Evolutionary conservation across 2,329 filamentous ascomycete species (phyloP).

Genomic region (Penicillium sp.): DNA sequence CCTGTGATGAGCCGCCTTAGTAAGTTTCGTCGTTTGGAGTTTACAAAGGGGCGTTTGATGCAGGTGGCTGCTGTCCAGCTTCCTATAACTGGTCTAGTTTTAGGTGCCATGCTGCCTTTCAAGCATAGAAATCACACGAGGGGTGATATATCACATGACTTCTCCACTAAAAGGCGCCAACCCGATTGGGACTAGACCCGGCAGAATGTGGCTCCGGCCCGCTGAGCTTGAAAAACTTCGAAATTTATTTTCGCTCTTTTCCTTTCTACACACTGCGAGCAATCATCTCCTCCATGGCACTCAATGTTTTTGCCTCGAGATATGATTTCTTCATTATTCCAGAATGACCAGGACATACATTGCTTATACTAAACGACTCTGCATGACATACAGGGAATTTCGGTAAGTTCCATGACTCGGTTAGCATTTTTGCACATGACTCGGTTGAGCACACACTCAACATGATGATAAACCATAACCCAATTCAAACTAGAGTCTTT

Average conservation of each 20-base stretch:
- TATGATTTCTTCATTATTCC: not conserved
- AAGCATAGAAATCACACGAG: too few species aligned
- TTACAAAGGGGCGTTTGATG: too few species aligned
- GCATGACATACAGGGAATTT: constrained; percentile 7
- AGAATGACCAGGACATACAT: not conserved
- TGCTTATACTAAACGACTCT: constrained; percentile 7
- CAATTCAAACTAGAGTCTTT: constrained; percentile 92
- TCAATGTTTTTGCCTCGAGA: constrained; percentile 18
- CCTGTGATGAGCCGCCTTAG: too few species aligned
- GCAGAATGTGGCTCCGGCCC: constrained; percentile 27
- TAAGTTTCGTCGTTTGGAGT: too few species aligned
- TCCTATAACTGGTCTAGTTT: too few species aligned
- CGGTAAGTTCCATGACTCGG: constrained; percentile 28
- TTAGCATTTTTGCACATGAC: constrained; percentile 12
- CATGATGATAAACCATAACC: constrained; percentile 77
- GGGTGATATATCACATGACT: not conserved
- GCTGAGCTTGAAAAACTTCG: constrained; percentile 32
- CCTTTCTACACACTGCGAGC: constrained; percentile 17
- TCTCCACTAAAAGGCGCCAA: not conserved
- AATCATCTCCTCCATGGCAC: constrained; percentile 19
- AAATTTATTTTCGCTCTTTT: constrained; percentile 22
- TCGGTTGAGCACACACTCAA: constrained; percentile 31
- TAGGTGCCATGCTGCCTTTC: too few species aligned
- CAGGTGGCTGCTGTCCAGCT: too few species aligned
- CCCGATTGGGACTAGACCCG: constrained; percentile 19